These are phyloP conservation scores for Ogataea dorogensis DNA, from an alignment of 805 yeast genomes.

Conservation along the genomic window DNA sequence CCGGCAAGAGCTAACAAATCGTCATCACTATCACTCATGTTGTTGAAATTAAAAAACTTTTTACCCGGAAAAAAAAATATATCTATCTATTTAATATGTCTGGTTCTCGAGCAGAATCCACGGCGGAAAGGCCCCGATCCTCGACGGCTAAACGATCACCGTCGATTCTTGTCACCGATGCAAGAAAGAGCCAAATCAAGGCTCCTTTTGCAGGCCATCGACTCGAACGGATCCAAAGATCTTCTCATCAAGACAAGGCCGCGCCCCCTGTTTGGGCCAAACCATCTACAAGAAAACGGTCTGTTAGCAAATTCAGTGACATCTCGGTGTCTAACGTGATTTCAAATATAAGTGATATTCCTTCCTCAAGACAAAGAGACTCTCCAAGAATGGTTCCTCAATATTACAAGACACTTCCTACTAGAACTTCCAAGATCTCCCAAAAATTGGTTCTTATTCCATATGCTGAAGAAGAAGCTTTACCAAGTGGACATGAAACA, in stretches of 20 bases:
- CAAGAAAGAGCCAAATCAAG: constrained; percentile 53
- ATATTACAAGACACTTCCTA: constrained; percentile 54
- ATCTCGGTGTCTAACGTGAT: constrained; percentile 80
- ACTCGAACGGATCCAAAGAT: constrained; percentile 23
- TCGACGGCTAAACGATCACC: constrained; percentile 83
- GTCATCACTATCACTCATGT: constrained; percentile 87
- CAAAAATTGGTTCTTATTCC: constrained; percentile 89
- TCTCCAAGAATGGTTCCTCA: constrained; percentile 41
- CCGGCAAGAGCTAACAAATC: constrained; percentile 96
- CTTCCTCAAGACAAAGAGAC: constrained; percentile 58
- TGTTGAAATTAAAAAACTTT: constrained; percentile 1
- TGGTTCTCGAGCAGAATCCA: constrained; percentile 1
- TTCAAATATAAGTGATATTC: constrained; percentile 80
- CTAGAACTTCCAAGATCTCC: constrained; percentile 81
- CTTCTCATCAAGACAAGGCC: constrained; percentile 17
- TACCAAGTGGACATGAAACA: constrained; percentile 21
- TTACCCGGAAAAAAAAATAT: constrained; percentile 6
- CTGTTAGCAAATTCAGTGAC: constrained; percentile 55
- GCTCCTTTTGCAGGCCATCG: constrained; percentile 81
- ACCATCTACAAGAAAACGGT: constrained; percentile 18
- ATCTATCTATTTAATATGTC: neutral
- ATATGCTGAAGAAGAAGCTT: constrained; percentile 38
- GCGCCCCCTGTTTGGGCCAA: constrained; percentile 18
- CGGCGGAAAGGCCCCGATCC: constrained; percentile 16
- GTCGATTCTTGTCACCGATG: constrained; percentile 89